phyloP scores from a whole-genome alignment of 768 basidiomycete species.

The Pleurotus citrinopileatus region DNA sequence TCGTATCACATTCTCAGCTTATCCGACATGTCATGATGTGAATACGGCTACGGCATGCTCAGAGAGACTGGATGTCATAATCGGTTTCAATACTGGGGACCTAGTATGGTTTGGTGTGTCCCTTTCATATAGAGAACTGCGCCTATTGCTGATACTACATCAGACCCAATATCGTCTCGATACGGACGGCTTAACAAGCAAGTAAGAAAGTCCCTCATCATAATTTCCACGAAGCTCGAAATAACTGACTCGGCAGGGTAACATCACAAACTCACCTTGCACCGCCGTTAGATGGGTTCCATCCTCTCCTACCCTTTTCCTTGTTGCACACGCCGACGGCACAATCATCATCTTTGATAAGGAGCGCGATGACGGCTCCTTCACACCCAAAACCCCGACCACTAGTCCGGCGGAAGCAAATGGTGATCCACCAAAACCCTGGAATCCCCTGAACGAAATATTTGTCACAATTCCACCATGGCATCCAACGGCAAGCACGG shows the following conservation, averaged over 20 bases:
- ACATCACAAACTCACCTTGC: constrained; percentile 76
- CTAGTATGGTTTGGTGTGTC: constrained; percentile 87
- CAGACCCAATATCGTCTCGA: constrained; percentile 77
- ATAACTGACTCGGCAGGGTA: constrained; percentile 45
- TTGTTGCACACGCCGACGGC: constrained; percentile 87
- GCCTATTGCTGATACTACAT: constrained; percentile 4
- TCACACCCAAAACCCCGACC: constrained; percentile 58
- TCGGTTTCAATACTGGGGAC: constrained; percentile 95
- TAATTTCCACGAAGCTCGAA: constrained; percentile 3
- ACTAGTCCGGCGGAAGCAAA: constrained; percentile 22
- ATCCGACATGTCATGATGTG: constrained; percentile 90
- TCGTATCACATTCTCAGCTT: constrained; percentile 79
- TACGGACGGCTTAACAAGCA: constrained; percentile 90
- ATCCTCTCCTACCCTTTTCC: constrained; percentile 72
- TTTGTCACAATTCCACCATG: constrained; percentile 84
- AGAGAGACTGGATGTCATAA: constrained; percentile 81
- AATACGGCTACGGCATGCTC: constrained; percentile 75
- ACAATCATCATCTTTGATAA: constrained; percentile 89
- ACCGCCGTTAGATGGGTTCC: constrained; percentile 93
- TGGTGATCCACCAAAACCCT: constrained; percentile 30
- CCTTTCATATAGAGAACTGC: constrained; percentile 1
- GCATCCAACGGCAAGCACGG: constrained; percentile 50
- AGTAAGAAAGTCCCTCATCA: constrained; percentile 40
- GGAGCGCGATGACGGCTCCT: constrained; percentile 83
- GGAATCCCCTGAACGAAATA: constrained; percentile 77